Percentiles rank a stretch among this genome's conserved stretches.
Evolutionary conservation across 768 basidiomycete genomes (phyloP).

Genomic region (Tricholoma terreum): DNA sequence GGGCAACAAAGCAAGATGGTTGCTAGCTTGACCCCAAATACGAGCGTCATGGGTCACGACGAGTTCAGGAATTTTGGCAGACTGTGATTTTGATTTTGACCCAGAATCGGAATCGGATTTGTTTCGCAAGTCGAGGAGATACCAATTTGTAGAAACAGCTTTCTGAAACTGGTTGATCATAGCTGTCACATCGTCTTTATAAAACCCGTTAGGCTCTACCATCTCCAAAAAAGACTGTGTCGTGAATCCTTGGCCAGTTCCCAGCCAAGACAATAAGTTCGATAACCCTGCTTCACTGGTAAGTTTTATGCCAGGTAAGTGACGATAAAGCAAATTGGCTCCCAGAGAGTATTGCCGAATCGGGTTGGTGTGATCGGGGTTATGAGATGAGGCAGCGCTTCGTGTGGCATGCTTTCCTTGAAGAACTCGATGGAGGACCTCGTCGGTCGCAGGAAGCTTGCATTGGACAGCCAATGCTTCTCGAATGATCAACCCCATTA

Average conservation of each 20-base stretch:
- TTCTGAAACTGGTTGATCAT: too few relatives aligned
- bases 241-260: constrained; percentile 2
- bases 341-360: not conserved
- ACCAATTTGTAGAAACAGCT: not conserved
- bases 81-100: not conserved
- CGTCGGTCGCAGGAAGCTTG: not conserved
- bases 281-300: not conserved
- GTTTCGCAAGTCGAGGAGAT: not conserved
- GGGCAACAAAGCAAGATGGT: not conserved
- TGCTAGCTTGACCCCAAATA: not conserved
- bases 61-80: not conserved
- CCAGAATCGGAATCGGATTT: not conserved
- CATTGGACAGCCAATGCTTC: not conserved
- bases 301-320: not conserved
- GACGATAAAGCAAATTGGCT: not conserved
- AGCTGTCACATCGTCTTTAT: not conserved
- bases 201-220: not conserved
- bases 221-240: constrained; percentile 1
- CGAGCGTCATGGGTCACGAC: not conserved
- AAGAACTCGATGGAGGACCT: not conserved
- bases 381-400: too few relatives aligned
- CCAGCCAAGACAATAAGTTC: not conserved
- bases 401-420: not conserved
- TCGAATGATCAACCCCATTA: too few relatives aligned
- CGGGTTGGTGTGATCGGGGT: not conserved